Conservation (phyloP, 1,284 basidiomycete species). For the Sanghuangporus sanghuang region DNA sequence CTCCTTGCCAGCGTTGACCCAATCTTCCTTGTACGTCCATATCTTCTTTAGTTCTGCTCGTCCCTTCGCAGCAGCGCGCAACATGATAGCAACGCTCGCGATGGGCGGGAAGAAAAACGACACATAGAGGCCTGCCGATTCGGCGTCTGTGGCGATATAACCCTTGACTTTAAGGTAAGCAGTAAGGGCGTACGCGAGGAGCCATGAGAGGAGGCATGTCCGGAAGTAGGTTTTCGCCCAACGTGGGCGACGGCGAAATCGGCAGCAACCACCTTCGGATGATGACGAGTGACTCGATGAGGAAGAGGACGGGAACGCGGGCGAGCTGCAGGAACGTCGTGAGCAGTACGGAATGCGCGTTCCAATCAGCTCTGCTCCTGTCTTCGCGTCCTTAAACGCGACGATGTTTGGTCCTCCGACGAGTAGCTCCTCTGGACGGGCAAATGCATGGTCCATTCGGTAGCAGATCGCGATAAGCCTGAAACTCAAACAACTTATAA, state of each 20-base stretch:
- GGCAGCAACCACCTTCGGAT: neutral
- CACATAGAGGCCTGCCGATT: neutral
- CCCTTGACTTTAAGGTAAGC: neutral
- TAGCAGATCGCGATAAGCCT: constrained; percentile 4
- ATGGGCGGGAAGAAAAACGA: neutral
- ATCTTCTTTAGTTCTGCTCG: neutral
- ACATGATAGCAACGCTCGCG: neutral
- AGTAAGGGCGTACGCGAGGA: neutral
- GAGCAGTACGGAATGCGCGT: neutral
- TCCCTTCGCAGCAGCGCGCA: neutral
- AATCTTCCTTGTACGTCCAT: constrained; percentile 6
- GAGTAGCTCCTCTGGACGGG: neutral
- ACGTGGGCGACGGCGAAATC: neutral
- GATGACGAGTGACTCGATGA: neutral
- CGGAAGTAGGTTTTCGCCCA: constrained; percentile 6
- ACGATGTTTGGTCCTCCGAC: constrained; percentile 2
- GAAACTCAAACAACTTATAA: neutral
- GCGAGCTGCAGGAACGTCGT: neutral
- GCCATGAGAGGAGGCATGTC: neutral
- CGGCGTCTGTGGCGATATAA: neutral
- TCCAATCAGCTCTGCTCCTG: neutral
- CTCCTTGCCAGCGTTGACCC: neutral
- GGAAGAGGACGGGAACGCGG: neutral
- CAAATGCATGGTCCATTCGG: constrained; percentile 8
- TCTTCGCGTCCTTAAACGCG: neutral